phyloP scores from a whole-genome alignment of 495 filamentous ascomycete species.

The Penicillium canariense region DNA sequence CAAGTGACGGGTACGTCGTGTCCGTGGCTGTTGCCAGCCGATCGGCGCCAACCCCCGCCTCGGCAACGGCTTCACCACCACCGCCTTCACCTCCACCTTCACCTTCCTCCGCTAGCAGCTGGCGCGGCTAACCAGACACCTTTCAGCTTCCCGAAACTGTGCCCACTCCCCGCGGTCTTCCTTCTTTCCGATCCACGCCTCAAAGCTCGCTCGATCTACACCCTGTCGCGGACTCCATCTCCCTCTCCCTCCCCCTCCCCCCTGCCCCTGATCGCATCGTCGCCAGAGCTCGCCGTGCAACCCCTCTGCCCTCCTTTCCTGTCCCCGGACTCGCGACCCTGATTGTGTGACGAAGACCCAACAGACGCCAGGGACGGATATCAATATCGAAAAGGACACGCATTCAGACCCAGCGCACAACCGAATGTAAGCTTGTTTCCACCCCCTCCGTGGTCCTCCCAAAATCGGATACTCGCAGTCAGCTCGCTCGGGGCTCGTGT shows the following conservation, averaged over 20 bases:
- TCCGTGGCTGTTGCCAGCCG: neutral
- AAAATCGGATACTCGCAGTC: neutral
- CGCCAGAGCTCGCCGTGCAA: slow-evolving; percentile 1
- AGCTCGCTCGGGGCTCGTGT: neutral
- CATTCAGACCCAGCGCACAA: slow-evolving; percentile 10
- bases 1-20: too few species aligned
- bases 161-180: neutral
- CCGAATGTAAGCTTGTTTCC: slow-evolving; percentile 19
- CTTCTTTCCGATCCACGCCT: slow-evolving; percentile 4
- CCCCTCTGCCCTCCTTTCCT: neutral
- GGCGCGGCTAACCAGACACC: neutral
- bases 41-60: slow-evolving; percentile 9
- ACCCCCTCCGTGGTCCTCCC: neutral
- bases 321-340: neutral
- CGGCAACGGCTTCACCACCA: slow-evolving; percentile 6
- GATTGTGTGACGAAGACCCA: neutral
- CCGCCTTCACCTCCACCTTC: neutral
- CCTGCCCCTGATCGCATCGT: neutral
- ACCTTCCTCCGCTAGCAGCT: slow-evolving; percentile 2
- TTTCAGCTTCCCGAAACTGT: slow-evolving; percentile 9
- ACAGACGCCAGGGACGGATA: neutral
- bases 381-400: neutral
- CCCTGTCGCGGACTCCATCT: neutral
- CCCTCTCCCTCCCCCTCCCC: neutral
- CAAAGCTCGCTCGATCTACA: neutral